Conservation (phyloP, 176 grass and related monocot genomes). For the Oryza glumipatula region DNA sequence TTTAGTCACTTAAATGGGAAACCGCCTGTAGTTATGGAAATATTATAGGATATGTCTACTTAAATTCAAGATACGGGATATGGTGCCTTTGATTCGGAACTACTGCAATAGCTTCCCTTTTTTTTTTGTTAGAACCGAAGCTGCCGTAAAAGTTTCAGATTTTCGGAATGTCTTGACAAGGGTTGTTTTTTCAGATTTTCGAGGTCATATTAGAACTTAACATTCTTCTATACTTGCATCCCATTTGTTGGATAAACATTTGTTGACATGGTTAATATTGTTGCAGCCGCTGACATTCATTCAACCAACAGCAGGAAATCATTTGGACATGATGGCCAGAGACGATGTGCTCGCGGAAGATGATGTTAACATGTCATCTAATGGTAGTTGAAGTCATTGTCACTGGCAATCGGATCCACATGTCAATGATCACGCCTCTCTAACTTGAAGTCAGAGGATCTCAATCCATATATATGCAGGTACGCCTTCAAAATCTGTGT, state of each 20-base stretch:
- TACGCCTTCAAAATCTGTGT: conserved; percentile 65
- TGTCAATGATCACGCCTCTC: too few species aligned
- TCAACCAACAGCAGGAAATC: conserved; percentile 40
- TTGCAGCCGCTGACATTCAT: conserved; percentile 60
- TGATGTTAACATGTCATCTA: conserved; percentile 7
- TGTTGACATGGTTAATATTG: conserved; percentile 37
- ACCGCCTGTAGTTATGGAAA: conserved; percentile 1
- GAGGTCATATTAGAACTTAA: conserved; percentile 41
- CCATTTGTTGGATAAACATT: conserved; percentile 30
- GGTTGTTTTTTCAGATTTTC: conserved; percentile 56
- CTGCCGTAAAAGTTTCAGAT: not conserved
- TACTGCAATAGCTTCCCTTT: not conserved
- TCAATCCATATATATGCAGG: conserved; percentile 42
- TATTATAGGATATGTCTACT: not conserved
- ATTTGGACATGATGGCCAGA: conserved; percentile 13
- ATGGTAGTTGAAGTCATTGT: too few species aligned
- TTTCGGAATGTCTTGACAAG: conserved; percentile 15
- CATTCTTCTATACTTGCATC: not conserved
- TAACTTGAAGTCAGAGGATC: too few species aligned
- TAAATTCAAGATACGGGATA: not conserved
- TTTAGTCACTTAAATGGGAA: not conserved
- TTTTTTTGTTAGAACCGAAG: conserved; percentile 15
- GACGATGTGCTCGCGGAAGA: conserved; percentile 32
- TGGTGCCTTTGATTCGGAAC: conserved; percentile 4
- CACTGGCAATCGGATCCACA: too few species aligned